Evolutionary conservation across 2,329 filamentous ascomycete genomes (phyloP).

Genomic region (Samsoniella hepiali): DNA sequence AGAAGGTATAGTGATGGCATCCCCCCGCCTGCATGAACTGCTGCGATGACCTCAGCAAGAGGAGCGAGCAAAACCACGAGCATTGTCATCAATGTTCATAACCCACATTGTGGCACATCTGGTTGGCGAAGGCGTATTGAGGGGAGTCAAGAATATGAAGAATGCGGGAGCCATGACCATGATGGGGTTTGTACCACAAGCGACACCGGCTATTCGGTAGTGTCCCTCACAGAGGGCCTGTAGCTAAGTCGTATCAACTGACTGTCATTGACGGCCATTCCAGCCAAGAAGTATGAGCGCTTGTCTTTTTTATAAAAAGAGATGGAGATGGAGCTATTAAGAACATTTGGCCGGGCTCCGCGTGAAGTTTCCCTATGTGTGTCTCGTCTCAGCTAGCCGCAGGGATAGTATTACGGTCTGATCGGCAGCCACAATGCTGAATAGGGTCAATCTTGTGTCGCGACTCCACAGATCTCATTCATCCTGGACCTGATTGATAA

Average conservation of each 20-base stretch:
- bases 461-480: no score
- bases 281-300: conserved; percentile 29
- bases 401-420: no score
- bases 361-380: no score
- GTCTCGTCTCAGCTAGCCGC: no score
- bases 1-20: conserved; percentile 23
- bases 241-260: conserved; percentile 35
- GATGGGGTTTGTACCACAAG: conserved; percentile 26
- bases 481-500: no score
- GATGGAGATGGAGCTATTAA: conserved; percentile 6
- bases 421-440: no score
- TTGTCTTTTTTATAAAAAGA: conserved; percentile 23
- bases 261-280: conserved; percentile 28
- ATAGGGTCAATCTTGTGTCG: no score
- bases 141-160: conserved; percentile 19
- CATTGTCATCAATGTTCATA: conserved; percentile 46
- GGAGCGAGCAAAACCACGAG: conserved; percentile 33
- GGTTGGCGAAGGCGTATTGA: conserved; percentile 37
- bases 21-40: conserved; percentile 25
- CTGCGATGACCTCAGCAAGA: conserved; percentile 42
- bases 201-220: conserved; percentile 23
- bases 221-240: conserved; percentile 32
- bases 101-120: conserved; percentile 39
- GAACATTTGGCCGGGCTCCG: no score
- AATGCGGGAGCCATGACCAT: conserved; percentile 1